phyloP scores from a whole-genome alignment of 106 monocot genomes.

The Allium fistulosum region DNA sequence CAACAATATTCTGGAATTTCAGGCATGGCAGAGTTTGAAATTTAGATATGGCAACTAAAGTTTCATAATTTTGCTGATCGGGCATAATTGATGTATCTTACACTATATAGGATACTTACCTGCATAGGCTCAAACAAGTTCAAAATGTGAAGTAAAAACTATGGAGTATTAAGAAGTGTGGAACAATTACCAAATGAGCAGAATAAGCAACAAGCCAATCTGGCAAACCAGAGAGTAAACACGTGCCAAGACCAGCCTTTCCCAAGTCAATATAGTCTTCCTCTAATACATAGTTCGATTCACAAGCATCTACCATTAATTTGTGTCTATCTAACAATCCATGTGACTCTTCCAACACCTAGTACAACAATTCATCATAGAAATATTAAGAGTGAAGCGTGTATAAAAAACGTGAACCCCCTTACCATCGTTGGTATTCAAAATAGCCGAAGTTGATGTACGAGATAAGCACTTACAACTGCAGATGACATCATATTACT shows the following conservation, averaged over 20 bases:
- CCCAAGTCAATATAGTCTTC: conserved; percentile 80
- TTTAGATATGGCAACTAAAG: too few species aligned
- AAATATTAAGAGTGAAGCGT: not conserved
- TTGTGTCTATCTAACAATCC: conserved; percentile 91
- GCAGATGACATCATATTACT: too few species aligned
- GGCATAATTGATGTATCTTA: too few species aligned
- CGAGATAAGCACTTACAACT: too few species aligned
- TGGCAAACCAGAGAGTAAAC: conserved; percentile 82
- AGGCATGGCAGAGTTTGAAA: too few species aligned
- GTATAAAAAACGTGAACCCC: too few species aligned
- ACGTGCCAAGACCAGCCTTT: conserved; percentile 81
- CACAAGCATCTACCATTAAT: conserved; percentile 87
- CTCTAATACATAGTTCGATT: conserved; percentile 68
- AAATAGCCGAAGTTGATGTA: too few species aligned
- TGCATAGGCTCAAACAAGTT: too few species aligned
- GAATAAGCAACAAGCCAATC: conserved; percentile 96
- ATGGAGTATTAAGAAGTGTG: not conserved
- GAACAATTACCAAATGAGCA: conserved; percentile 64
- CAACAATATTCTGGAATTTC: too few species aligned
- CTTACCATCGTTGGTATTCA: too few species aligned
- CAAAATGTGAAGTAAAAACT: not conserved
- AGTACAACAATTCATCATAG: conserved; percentile 9
- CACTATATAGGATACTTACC: too few species aligned
- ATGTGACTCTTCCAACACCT: conserved; percentile 87
- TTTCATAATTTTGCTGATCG: too few species aligned